Conservation (phyloP, 2,329 filamentous ascomycete genomes). For the Penicillium sp. region DNA sequence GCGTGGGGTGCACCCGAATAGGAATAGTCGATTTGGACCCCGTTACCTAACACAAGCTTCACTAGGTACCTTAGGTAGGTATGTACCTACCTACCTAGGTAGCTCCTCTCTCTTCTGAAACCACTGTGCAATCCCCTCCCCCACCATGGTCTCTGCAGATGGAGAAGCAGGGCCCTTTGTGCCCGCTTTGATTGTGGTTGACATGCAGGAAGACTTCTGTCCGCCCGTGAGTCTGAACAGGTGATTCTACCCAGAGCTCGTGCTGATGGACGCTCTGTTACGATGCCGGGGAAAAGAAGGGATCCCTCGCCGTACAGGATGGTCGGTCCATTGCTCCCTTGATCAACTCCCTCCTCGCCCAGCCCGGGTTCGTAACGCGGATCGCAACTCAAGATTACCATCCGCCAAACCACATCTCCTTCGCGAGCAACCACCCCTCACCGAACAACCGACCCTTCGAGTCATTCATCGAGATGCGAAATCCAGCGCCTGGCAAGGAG, state of each 20-base stretch:
- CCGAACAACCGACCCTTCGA: constrained; percentile 66
- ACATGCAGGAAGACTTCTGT: constrained; percentile 94
- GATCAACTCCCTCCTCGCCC: constrained; percentile 71
- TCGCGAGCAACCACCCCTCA: constrained; percentile 70
- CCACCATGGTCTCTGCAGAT: too few species aligned
- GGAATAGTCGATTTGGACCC: too few species aligned
- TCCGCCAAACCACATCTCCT: constrained; percentile 78
- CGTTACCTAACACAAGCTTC: too few species aligned
- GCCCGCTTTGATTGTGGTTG: constrained; percentile 70
- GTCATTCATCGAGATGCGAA: constrained; percentile 59
- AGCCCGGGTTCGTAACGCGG: constrained; percentile 66
- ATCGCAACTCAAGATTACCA: constrained; percentile 94
- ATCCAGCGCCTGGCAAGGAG: constrained; percentile 50
- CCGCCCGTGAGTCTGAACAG: constrained; percentile 64
- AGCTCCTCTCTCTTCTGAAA: too few species aligned
- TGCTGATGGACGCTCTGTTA: background rate
- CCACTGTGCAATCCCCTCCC: too few species aligned
- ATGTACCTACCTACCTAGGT: too few species aligned
- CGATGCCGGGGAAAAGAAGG: constrained; percentile 59
- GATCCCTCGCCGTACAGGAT: constrained; percentile 74
- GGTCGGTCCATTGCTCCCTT: constrained; percentile 67
- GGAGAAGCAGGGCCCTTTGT: constrained; percentile 11
- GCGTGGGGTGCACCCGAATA: too few species aligned
- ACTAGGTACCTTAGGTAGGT: too few species aligned
- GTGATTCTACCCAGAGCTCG: background rate